Conservation (phyloP, 2,329 filamentous ascomycete species). For the Stagonosporopsis cucurbitacearum region DNA sequence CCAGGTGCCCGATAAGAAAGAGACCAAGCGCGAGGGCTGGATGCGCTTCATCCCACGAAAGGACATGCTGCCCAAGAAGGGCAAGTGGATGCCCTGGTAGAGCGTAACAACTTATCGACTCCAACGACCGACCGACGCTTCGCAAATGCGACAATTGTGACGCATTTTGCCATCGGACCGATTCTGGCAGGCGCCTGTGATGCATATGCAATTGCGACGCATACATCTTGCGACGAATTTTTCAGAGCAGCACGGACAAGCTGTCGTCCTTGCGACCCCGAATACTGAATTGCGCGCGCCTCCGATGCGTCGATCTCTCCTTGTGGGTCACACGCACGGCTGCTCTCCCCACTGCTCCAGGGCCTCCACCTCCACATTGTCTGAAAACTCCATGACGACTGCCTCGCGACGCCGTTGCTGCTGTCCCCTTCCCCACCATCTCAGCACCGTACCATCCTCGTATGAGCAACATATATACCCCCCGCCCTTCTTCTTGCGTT, state of each 20-base stretch:
- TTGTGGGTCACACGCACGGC: slow-evolving; percentile 6
- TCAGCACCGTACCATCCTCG: not conserved
- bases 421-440: not conserved
- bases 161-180: not conserved
- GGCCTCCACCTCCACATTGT: slow-evolving; percentile 9
- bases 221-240: not conserved
- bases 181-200: not conserved
- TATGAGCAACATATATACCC: not conserved
- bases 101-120: not conserved
- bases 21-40: slow-evolving; percentile 26
- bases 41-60: slow-evolving; percentile 26
- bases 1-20: slow-evolving; percentile 22
- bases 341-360: slow-evolving; percentile 1
- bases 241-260: not conserved
- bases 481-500: not conserved
- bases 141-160: not conserved
- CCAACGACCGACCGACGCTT: not conserved
- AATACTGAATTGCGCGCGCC: slow-evolving; percentile 4
- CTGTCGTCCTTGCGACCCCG: not conserved
- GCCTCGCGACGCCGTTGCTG: not conserved
- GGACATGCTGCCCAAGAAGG: slow-evolving; percentile 16
- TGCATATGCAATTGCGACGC: not conserved
- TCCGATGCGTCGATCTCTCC: slow-evolving; percentile 5
- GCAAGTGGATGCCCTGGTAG: slow-evolving; percentile 16
- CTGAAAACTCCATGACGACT: not conserved